A percentile compares a stretch with the other conserved stretches of the same genome.
phyloP scores from a whole-genome alignment of 768 basidiomycete species.

The Lentinula boryana region DNA sequence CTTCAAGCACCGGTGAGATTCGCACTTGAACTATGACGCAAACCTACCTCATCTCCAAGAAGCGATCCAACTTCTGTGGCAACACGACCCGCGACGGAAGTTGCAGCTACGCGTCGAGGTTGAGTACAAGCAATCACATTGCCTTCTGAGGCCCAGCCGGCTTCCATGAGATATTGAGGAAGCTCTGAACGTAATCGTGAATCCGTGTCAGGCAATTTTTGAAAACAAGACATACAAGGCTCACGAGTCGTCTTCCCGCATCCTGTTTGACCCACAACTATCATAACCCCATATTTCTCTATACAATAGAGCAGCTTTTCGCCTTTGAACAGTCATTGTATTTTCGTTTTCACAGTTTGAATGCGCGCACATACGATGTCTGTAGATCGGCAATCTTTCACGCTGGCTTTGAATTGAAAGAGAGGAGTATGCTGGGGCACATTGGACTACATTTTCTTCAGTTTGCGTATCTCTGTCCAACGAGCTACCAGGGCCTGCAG shows the following conservation, averaged over 20 bases:
- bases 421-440: constrained; percentile 47
- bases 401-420: constrained; percentile 71
- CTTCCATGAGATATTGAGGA: constrained; percentile 90
- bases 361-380: constrained; percentile 57
- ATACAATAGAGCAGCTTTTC: constrained; percentile 77
- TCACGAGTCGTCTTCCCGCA: constrained; percentile 97
- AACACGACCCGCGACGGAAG: constrained; percentile 87
- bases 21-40: not conserved
- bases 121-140: constrained; percentile 90
- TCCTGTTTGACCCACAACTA: constrained; percentile 93
- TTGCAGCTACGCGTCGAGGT: constrained; percentile 90
- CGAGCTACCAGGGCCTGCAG: constrained; percentile 75
- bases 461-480: constrained; percentile 78
- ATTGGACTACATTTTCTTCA: constrained; percentile 67
- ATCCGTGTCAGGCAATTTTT: constrained; percentile 6
- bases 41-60: constrained; percentile 79
- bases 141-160: constrained; percentile 85
- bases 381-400: constrained; percentile 82
- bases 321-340: constrained; percentile 33
- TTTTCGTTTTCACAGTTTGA: constrained; percentile 1
- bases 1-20: constrained; percentile 32
- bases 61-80: constrained; percentile 87
- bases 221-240: constrained; percentile 21
- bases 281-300: constrained; percentile 77
- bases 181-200: constrained; percentile 53